A percentile compares a stretch with the other conserved stretches of the same genome.
Conservation (phyloP, 2,329 filamentous ascomycete species). For the Fusarium coffeatum region DNA sequence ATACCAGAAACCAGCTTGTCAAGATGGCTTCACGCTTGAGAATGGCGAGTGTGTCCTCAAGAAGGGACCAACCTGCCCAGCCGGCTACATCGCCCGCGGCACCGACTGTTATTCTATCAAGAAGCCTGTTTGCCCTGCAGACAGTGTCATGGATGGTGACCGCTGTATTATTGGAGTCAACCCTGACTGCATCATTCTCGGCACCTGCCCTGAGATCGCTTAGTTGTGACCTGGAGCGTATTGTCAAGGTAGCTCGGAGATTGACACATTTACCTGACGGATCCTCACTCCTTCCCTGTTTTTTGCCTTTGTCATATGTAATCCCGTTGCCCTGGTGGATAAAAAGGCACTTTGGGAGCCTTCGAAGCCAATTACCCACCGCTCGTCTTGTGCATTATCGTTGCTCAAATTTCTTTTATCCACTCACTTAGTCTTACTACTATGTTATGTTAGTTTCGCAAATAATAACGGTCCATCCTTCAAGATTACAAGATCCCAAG, state of each 20-base stretch:
- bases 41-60: slow-evolving; percentile 5
- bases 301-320: not conserved
- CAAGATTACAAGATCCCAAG: not conserved
- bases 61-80: not conserved
- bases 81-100: not conserved
- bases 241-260: not conserved
- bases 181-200: not conserved
- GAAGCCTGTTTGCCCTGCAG: not conserved
- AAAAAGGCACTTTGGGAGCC: not conserved
- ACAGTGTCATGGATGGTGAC: not conserved
- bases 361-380: not conserved
- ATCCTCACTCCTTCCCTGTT: not conserved
- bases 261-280: not conserved
- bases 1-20: not conserved
- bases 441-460: not conserved
- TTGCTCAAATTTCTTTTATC: not conserved
- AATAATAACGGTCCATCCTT: not conserved
- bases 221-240: not conserved
- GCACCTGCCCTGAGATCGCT: slow-evolving; percentile 1
- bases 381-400: not conserved
- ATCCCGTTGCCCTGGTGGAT: not conserved
- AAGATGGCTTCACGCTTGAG: not conserved
- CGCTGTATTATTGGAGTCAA: not conserved
- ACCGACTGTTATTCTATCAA: not conserved
- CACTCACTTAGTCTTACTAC: not conserved